Evolutionary conservation across 2,329 filamentous ascomycete species (phyloP), one percentile per base, ranked within the genome.

Genomic region (Dothistroma pini): DNA sequence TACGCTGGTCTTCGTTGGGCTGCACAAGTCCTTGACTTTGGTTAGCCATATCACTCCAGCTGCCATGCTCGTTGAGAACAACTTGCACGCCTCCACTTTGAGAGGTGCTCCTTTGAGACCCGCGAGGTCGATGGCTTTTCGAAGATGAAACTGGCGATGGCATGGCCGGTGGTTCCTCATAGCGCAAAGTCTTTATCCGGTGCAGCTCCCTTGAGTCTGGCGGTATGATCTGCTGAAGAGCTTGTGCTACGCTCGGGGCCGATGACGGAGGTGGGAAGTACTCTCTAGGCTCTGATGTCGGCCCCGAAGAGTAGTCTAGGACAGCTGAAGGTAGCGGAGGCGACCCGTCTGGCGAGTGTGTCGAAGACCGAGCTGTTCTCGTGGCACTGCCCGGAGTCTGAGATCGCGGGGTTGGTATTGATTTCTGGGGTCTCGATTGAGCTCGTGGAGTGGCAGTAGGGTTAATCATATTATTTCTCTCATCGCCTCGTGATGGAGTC

Each of bases 21-120:
- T 53, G 62, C 85, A 80, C 68, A 44, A 93, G 80, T 2, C 88
- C 92, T 55, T 88, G 84, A 70, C 91, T 93, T 70, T 93, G 89
- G 62, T 93, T 88, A 54, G 91, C 91, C 74, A 97, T 84, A 64
- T 96, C 90, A 52, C 89, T 93, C 93, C 93, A 97, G 75, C 89
- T 93, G 62, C 91, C 90, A 16, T 88, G 86, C 70, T 92, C 92
- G 69, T 96, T 93, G 41, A 97, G 83, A 21, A 95, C 93, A 69
- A 97, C 90, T 75, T 96, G 91, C 58, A 97, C 86, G 19, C 93
- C 93, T 57, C 93, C 93, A 3, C 88, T 85, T 70, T 90, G 88
- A 67, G 88, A 91, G 60, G 86, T 87, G 60, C 91, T 89, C 56
- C 90, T 84, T 61, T 88, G 87, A 31, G 84, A 85, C 34, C 84